These are phyloP conservation scores for Entoloma clypeatum DNA, from an alignment of 1,284 basidiomycete genomes.

Conservation along the genomic window DNA sequence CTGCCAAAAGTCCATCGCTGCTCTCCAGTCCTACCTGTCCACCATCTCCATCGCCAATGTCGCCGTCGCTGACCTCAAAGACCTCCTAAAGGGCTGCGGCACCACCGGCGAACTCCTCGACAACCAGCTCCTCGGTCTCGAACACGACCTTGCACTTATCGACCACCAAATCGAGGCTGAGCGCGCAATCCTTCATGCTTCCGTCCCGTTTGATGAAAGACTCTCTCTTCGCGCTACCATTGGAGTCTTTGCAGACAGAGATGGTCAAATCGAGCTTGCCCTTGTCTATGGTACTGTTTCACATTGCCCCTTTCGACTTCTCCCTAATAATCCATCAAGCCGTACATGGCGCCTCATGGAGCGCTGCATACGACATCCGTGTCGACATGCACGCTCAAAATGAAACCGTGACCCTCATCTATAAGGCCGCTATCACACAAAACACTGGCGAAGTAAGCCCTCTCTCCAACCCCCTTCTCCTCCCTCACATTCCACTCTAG, in stretches of 20 bases:
- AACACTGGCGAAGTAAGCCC: constrained; percentile 33
- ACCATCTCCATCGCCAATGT: constrained; percentile 30
- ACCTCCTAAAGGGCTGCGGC: constrained; percentile 31
- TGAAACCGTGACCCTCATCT: constrained; percentile 31
- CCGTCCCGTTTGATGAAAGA: constrained; percentile 16
- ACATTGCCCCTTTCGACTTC: not conserved
- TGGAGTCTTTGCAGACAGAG: constrained; percentile 31
- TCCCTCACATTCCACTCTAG: not conserved
- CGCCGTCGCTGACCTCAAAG: constrained; percentile 25
- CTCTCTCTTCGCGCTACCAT: constrained; percentile 27
- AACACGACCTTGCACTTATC: constrained; percentile 21
- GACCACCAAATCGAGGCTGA: constrained; percentile 24
- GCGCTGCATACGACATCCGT: constrained; percentile 36
- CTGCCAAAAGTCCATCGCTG: constrained; percentile 16
- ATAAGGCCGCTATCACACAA: constrained; percentile 37
- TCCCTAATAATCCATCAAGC: constrained; percentile 20
- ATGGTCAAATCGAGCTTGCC: constrained; percentile 32
- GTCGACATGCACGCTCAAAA: constrained; percentile 32
- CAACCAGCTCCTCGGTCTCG: constrained; percentile 25
- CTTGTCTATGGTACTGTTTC: constrained; percentile 31
- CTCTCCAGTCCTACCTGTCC: constrained; percentile 23
- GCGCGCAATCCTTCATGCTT: constrained; percentile 16
- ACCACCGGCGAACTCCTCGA: constrained; percentile 30
- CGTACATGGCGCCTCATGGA: constrained; percentile 34
- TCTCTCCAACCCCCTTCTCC: not conserved